Evolutionary conservation across 2,329 filamentous ascomycete genomes (phyloP).

Genomic region (Aureobasidium sp.): DNA sequence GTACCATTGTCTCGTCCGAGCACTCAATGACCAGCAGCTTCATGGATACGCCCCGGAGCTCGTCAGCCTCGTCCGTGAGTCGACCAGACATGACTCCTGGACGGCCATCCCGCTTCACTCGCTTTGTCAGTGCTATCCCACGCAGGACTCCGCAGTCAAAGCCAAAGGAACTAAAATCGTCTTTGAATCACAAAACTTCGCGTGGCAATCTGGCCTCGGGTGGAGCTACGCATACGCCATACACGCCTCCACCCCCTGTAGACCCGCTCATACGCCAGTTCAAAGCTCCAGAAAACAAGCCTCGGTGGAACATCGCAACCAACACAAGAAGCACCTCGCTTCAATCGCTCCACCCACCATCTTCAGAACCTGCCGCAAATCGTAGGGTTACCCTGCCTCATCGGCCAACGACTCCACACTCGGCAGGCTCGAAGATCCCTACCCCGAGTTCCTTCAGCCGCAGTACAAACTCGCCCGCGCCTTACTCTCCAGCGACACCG

Average conservation of each 20-base stretch:
- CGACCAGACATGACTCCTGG: constrained; percentile 42
- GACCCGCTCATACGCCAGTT: constrained; percentile 32
- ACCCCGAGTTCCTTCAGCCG: constrained; percentile 6
- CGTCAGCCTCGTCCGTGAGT: constrained; percentile 51
- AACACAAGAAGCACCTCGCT: constrained; percentile 40
- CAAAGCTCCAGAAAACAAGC: constrained; percentile 47
- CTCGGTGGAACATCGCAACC: constrained; percentile 65
- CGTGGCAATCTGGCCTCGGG: neutral
- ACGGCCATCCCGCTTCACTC: constrained; percentile 10
- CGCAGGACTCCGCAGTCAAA: constrained; percentile 15
- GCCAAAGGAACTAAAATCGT: neutral
- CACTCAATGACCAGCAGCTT: constrained; percentile 63
- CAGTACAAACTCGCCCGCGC: neutral
- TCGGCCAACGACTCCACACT: constrained; percentile 8
- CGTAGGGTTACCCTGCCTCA: constrained; percentile 23
- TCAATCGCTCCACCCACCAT: constrained; percentile 28
- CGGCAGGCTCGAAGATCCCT: constrained; percentile 7
- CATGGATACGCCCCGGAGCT: constrained; percentile 54
- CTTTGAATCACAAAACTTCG: neutral
- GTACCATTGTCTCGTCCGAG: constrained; percentile 82
- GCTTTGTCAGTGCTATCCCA: constrained; percentile 13
- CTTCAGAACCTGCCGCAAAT: constrained; percentile 29
- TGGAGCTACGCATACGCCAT: constrained; percentile 9
- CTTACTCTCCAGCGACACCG: constrained; percentile 2
- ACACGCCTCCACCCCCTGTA: constrained; percentile 14